Base-by-base conservation (phyloP, 2,329 filamentous ascomycete genomes). In the Aurifilum marmelostoma region DNA sequence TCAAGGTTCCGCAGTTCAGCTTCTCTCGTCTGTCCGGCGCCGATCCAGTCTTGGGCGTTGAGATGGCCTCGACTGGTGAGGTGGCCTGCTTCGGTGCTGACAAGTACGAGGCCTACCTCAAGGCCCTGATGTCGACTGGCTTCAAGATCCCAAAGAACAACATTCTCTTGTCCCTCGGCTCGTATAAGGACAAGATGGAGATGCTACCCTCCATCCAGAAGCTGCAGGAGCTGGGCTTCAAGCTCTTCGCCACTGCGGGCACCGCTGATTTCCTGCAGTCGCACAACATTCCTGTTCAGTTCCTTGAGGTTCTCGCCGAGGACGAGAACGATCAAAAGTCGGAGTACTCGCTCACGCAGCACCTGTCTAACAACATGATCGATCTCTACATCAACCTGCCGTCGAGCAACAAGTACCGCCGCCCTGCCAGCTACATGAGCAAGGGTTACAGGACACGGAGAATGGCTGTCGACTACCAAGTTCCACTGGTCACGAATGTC, bases 51-150 rank as follows among this genome's bases (percentile, higher is more conserved):
- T 87, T 97, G 71, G 96, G 96, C 82, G 96, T 99, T 8, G 96
- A 99, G 83, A 99, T 99, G 96, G 96, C 96, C 24, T 98, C 96
- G 5, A 99, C 96, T 70, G 96, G 96, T 80, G 96, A 99, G 81
- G 96, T 99, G 75, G 96, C 96, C 74, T 97, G 92, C 77, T 99
- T 99, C 76, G 96, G 96, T 77, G 87, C 89, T 72, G 94, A 97
- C 81, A 97, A 97, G 82, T 97, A 97, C 78, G 96, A 99, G 81
- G 96, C 96, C 24, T 99, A 99, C 79, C 88, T 99, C 75, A 99
- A 99, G 84, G 96, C 93, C 66, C 84, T 99, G 68, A 89, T 99
- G 74, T 97, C 96, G 1, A 98, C 96, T 66, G 96, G 96, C 60
- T 99, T 99, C 87, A 94, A 92, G 80, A 88, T 99, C 56, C 96